Base-by-base conservation (phyloP, 164 flowering plant genomes). In the Nymphaea thermarum region DNA sequence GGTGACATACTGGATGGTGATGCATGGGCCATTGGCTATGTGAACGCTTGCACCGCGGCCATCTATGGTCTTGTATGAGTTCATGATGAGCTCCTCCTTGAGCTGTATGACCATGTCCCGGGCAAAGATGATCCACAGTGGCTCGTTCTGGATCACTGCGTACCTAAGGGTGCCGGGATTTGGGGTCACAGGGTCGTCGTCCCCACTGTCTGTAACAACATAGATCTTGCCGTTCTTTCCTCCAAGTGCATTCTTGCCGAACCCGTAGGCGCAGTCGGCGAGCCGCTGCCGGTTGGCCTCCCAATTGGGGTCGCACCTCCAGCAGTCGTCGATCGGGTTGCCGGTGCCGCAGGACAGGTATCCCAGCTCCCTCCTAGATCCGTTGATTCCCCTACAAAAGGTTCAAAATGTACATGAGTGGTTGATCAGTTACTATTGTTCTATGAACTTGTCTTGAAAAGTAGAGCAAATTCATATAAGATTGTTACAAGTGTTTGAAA, bases 241-340 rank as follows among this genome's bases (percentile, higher is more conserved):
- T 0, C 96, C 96, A 5, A 91, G 65, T 51, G 95, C 93, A 17
- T 82, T 79, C 68, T 84, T 84, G 15, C 97, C 97, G 63, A 91
- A 89, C 62, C 97, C 97, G 43, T 89, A 84, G 5, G 86, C 95
- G 43, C 96, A 90, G 61, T 90, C 93, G 7, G 96, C 96, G 36
- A 90, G 73, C 47, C 87, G 42, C 71, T 87, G 88, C 43, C 96
- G 87, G 71, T 83, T 85, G 67, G 79, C 68, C 71, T 81, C 85
- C 96, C 94, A 90, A 44, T 88, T 78, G 6, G 90, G 82, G 78
- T 90, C 93, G 65, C 96, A 90, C 64, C 96, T 70, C 96, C 96
- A 90, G 82, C 96, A 90, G 67, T 90, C 96, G 63, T 90, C 94
- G 16, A 90, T 90, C 0, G 94, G 96, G 67, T 90, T 90, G 0